These are phyloP conservation scores for Trypanosoma melophagium DNA, from an alignment of 208 protist species.

Conservation along the genomic window DNA sequence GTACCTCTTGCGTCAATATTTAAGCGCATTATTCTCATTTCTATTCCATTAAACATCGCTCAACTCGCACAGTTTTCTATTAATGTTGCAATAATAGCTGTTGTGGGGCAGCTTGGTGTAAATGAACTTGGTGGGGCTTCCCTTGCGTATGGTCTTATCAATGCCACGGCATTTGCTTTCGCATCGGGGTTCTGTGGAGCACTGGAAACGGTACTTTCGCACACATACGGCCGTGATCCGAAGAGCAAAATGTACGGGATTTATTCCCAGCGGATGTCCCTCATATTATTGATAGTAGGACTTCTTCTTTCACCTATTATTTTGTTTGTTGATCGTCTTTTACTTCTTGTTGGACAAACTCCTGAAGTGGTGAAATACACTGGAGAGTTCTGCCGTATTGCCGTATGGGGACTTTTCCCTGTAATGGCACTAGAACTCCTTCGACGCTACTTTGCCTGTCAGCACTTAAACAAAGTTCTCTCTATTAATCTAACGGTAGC, in stretches of 20 bases:
- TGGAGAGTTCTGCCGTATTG: constrained; percentile 59
- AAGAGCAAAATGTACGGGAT: constrained; percentile 73
- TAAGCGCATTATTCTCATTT: constrained; percentile 40
- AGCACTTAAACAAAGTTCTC: constrained; percentile 66
- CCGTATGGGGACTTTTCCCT: constrained; percentile 61
- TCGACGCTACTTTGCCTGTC: constrained; percentile 79
- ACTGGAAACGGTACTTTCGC: constrained; percentile 75
- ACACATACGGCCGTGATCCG: constrained; percentile 68
- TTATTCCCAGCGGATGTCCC: constrained; percentile 72
- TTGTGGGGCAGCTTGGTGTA: constrained; percentile 56
- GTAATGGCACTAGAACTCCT: constrained; percentile 77
- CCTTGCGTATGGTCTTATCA: constrained; percentile 72
- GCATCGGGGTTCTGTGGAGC: constrained; percentile 67
- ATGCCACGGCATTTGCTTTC: constrained; percentile 72
- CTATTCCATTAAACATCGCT: constrained; percentile 60
- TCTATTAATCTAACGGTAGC: constrained; percentile 57
- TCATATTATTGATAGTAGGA: constrained; percentile 65
- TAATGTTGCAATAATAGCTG: constrained; percentile 40
- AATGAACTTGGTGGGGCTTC: constrained; percentile 58
- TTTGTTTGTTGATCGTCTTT: constrained; percentile 53
- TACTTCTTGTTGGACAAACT: constrained; percentile 55
- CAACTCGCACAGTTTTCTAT: constrained; percentile 68
- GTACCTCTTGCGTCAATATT: constrained; percentile 8
- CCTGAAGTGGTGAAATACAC: constrained; percentile 45
- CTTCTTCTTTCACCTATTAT: constrained; percentile 49